Conservation (phyloP, 1,284 basidiomycete species). For the Rhodotorula sp. region DNA sequence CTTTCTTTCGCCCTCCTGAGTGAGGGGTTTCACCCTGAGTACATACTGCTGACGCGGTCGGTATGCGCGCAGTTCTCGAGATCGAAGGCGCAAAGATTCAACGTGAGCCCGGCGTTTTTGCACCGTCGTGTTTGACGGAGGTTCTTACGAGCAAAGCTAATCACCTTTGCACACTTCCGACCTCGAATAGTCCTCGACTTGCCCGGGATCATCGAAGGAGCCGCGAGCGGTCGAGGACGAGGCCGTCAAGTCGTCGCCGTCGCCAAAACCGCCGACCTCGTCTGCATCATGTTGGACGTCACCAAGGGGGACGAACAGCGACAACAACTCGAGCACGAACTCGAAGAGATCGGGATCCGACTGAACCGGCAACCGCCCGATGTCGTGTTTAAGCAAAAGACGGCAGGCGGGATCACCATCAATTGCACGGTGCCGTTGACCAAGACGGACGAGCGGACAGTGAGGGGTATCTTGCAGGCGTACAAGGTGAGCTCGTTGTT, state of each 20-base stretch:
- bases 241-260: conserved; percentile 84
- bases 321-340: conserved; percentile 79
- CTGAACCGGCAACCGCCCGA: conserved; percentile 87
- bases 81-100: conserved; percentile 91
- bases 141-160: too few species aligned
- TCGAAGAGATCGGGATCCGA: conserved; percentile 94
- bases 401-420: conserved; percentile 39
- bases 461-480: conserved; percentile 56
- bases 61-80: conserved; percentile 63
- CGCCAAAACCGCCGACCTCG: conserved; percentile 84
- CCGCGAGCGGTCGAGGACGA: conserved; percentile 85
- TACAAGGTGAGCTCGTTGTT: conserved; percentile 26
- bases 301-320: conserved; percentile 95
- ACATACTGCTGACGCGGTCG: not conserved
- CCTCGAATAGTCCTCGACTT: conserved; percentile 68
- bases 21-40: not conserved
- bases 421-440: conserved; percentile 74
- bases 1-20: not conserved
- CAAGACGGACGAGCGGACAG: conserved; percentile 88
- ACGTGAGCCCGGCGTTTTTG: conserved; percentile 44
- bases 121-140: not conserved
- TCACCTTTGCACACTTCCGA: not conserved
- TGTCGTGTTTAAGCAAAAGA: conserved; percentile 51
- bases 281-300: conserved; percentile 87
- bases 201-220: conserved; percentile 96